A percentile compares a stretch with the other conserved stretches of the same genome.
Evolutionary conservation across 2,329 filamentous ascomycete genomes (phyloP).

Genomic region (Alternaria brassicae): DNA sequence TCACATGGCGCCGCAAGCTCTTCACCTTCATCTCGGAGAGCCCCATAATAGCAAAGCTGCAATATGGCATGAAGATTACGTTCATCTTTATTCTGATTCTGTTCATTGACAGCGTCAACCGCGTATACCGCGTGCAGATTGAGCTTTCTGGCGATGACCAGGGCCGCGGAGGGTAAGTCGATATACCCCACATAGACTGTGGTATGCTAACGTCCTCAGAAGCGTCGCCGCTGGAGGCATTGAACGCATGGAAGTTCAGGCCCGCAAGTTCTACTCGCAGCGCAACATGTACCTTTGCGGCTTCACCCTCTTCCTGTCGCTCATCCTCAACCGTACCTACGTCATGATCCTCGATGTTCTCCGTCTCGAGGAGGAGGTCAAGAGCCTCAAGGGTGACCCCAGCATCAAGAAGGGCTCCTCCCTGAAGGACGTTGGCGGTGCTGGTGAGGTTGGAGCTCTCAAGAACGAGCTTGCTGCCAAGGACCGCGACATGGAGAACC

Average conservation of each 20-base stretch:
- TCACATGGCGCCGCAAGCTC: constrained; percentile 81
- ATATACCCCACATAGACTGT: background rate
- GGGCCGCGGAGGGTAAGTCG: constrained; percentile 58
- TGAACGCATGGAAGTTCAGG: constrained; percentile 97
- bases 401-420: constrained; percentile 69
- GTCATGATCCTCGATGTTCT: constrained; percentile 94
- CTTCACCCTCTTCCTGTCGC: constrained; percentile 97
- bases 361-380: constrained; percentile 89
- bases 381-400: constrained; percentile 75
- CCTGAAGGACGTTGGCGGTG: constrained; percentile 73
- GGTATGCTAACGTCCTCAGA: constrained; percentile 22
- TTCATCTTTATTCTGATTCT: constrained; percentile 99
- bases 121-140: constrained; percentile 94
- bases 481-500: constrained; percentile 80
- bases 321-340: constrained; percentile 99
- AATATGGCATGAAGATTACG: constrained; percentile 98
- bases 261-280: constrained; percentile 99
- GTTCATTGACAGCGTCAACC: constrained; percentile 94
- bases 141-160: constrained; percentile 78
- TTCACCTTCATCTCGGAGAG: constrained; percentile 97
- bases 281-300: constrained; percentile 99
- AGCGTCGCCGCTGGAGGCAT: constrained; percentile 76
- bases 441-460: constrained; percentile 75
- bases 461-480: constrained; percentile 73
- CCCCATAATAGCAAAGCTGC: constrained; percentile 83